Conservation (phyloP, 257 asterid genomes). For the Coffea eugenioides region DNA sequence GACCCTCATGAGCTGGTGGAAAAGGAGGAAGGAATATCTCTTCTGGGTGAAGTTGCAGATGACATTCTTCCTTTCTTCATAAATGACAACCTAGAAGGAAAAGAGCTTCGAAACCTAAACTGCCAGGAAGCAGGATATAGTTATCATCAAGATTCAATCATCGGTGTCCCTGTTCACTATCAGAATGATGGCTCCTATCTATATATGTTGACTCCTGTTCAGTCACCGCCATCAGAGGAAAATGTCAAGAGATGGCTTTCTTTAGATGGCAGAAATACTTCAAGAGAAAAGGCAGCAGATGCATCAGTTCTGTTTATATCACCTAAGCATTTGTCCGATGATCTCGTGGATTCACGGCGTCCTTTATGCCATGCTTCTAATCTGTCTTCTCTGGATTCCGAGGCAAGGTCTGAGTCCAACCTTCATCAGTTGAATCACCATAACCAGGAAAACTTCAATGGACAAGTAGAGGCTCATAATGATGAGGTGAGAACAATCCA, state of each 20-base stretch:
- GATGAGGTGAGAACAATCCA: conserved; percentile 22
- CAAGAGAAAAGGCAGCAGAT: conserved; percentile 22
- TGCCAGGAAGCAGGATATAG: conserved; percentile 27
- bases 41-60: conserved; percentile 32
- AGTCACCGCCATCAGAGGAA: conserved; percentile 67
- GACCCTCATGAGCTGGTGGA: conserved; percentile 14
- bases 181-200: conserved; percentile 81
- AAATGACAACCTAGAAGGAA: conserved; percentile 38
- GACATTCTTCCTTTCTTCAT: conserved; percentile 53
- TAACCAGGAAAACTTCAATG: conserved; percentile 29
- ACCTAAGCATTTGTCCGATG: conserved; percentile 30
- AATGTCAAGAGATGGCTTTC: conserved; percentile 62
- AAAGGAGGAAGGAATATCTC: conserved; percentile 20
- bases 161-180: conserved; percentile 71
- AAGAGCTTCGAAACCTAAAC: conserved; percentile 25
- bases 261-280: conserved; percentile 26
- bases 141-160: conserved; percentile 32
- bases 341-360: conserved; percentile 42
- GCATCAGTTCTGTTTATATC: conserved; percentile 32
- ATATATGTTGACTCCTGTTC: conserved; percentile 71
- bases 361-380: conserved; percentile 42
- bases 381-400: conserved; percentile 35
- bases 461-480: conserved; percentile 30
- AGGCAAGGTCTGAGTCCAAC: conserved; percentile 26
- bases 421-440: conserved; percentile 21